Evolutionary conservation across 2,329 filamentous ascomycete species (phyloP), one percentile per base, ranked within the genome.

Genomic region (Claviceps maximensis): DNA sequence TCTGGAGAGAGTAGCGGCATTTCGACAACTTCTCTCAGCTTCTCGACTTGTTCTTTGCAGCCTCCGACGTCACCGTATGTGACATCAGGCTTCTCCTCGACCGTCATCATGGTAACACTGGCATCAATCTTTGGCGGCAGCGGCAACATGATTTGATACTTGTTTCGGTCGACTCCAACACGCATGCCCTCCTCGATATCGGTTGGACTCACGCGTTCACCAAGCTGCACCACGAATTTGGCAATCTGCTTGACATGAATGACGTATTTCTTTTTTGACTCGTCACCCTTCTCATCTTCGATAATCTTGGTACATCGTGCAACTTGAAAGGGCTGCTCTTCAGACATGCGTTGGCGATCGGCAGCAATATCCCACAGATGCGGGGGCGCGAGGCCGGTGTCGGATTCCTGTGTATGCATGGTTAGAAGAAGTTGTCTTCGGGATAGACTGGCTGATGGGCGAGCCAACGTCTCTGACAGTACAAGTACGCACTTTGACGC

Each of bases 231-330:
- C 50, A 98, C 93, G 64, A 98, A 98, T 74, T 98, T 98, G 65
- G 93, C 93, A 64, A 98, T 98, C 72, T 98, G 93, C 78, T 98
- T 98, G 62, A 98, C 91, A 72, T 98, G 98, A 79, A 98, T 98
- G 64, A 98, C 90, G 75, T 98, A 98, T 83, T 97, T 98, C 82
- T 87, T 95, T 81, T 98, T 98, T 58, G 95, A 87, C 56, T 88
- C 78, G 68, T 97, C 90, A n/a, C 70, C 70, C 72, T 93, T 91
- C 68, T 95, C 90, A 66, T 97, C 91, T 56, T 89, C 84, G 62
- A 98, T 98, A 69, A 98, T 98, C 79, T 98, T 98, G 55, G 93
- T 98, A 78, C 93, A 98, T 65, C 93, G 81, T 59, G 93, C 93
- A 58, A 98, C 93, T 73, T 98, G 93, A 62, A 97, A 80, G 45